Evolutionary conservation across 1,139 yeast species (phyloP).

Genomic region (Lodderomyces margitis): DNA sequence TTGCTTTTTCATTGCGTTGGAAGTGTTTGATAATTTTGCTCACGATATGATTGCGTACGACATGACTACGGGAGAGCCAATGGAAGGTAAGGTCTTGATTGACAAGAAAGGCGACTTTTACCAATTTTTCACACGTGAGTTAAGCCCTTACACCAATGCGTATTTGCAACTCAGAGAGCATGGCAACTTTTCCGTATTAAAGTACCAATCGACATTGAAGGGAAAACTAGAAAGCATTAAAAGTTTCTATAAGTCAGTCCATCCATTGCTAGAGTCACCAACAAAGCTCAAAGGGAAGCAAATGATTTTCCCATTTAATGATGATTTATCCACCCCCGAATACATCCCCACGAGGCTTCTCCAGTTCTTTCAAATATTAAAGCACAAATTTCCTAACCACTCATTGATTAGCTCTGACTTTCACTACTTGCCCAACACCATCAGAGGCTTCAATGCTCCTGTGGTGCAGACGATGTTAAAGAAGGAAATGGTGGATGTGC

Average conservation of each 20-base stretch:
- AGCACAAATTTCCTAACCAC: constrained; percentile 72
- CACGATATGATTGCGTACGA: constrained; percentile 84
- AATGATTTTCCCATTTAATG: constrained; percentile 56
- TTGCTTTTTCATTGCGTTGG: constrained; percentile 77
- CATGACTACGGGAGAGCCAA: constrained; percentile 61
- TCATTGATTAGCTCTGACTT: constrained; percentile 73
- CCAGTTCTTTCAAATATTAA: constrained; percentile 63
- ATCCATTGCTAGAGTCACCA: constrained; percentile 41
- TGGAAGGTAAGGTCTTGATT: constrained; percentile 75
- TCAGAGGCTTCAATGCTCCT: constrained; percentile 71
- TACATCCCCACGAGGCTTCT: constrained; percentile 76
- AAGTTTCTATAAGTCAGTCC: constrained; percentile 39
- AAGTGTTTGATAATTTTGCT: constrained; percentile 82
- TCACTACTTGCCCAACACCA: constrained; percentile 58
- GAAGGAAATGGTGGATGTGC: constrained; percentile 64
- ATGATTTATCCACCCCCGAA: constrained; percentile 70
- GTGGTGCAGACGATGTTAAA: constrained; percentile 80
- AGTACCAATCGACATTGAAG: constrained; percentile 18
- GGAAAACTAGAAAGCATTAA: constrained; percentile 26
- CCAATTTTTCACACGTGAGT: constrained; percentile 68
- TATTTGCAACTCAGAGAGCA: constrained; percentile 55
- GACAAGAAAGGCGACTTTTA: constrained; percentile 76
- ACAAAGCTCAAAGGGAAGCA: constrained; percentile 30
- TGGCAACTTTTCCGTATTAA: constrained; percentile 36
- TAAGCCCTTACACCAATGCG: constrained; percentile 59